A percentile compares a stretch with the other conserved stretches of the same genome.
phyloP scores from a whole-genome alignment of 2,329 filamentous ascomycete genomes.

The Fusarium siculi region DNA sequence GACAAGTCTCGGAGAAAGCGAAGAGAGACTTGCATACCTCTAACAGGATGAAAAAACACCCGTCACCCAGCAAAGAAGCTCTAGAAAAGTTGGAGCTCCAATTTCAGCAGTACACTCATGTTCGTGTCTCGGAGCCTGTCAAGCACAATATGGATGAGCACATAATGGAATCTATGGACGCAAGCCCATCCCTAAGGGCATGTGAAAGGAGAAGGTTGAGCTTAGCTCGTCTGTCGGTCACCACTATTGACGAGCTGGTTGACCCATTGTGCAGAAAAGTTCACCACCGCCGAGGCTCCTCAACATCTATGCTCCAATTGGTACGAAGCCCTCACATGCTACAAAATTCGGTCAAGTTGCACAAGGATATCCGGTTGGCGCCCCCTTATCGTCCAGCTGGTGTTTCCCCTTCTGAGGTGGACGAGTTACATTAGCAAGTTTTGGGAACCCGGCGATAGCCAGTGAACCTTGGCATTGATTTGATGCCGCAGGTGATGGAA shows the following conservation, averaged over 20 bases:
- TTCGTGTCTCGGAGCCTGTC: constrained; percentile 25
- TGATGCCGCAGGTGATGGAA: background rate
- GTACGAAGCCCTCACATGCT: constrained; percentile 13
- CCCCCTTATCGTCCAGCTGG: constrained; percentile 41
- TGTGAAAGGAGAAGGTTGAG: constrained; percentile 47
- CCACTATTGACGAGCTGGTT: constrained; percentile 27
- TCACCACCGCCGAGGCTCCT: constrained; percentile 27
- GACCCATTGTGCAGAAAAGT: background rate
- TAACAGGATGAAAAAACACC: constrained; percentile 55
- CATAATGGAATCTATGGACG: constrained; percentile 28
- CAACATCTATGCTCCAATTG: constrained; percentile 18
- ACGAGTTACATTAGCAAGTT: constrained; percentile 49
- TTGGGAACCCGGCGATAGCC: no score
- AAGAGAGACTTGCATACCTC: background rate
- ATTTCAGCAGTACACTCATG: constrained; percentile 47
- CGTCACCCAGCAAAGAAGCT: constrained; percentile 56
- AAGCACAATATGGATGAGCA: constrained; percentile 48
- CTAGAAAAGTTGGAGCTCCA: constrained; percentile 52
- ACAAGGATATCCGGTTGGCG: constrained; percentile 43
- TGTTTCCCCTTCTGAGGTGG: constrained; percentile 43
- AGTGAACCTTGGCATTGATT: background rate
- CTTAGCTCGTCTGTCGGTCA: constrained; percentile 14
- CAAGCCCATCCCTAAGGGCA: constrained; percentile 27
- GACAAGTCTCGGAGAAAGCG: constrained; percentile 1
- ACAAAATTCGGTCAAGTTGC: constrained; percentile 30